Evolutionary conservation across 805 yeast genomes (phyloP), one percentile per base, ranked within the genome.

Genomic region (Saccharomycopsis malanga): DNA sequence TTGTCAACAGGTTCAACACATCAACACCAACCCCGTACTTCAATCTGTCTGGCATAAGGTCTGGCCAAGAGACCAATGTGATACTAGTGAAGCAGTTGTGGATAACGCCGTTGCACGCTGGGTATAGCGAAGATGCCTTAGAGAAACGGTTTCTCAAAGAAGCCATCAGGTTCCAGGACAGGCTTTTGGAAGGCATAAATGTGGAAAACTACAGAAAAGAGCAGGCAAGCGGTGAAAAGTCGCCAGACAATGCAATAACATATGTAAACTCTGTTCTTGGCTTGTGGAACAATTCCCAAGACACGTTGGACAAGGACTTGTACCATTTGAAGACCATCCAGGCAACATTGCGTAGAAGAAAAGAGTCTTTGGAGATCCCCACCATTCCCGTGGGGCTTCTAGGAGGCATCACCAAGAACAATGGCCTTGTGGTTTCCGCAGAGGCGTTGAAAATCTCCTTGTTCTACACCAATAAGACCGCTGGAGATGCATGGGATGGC

Each of bases 351-450:
- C 20, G 29, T 17, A 12, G 15, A 14, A 21, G 17, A 15, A 35
- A 23, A 10, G 10, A 7, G 59, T 58, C 9, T 46, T 56, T 23
- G 20, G 53, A 42, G 5, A 58, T 59, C 38, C 54, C 45, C n/a
- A 43, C 38, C 40, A 48, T 49, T 4, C 60, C 61, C 1, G 34
- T 60, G 14, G 63, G 60, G 0, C 49, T 70, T 21, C 60, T 72
- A 20, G 58, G 71, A 1, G 74, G 71, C 0, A 58, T 68, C 1
- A 58, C 61, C 24, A 69, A 66, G 52, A 63, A 68, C 4, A 72
- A 73, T 54, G 77, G 79, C 0, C 45, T 70, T 2, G 60, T 71
- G 4, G 62, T 60, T 44, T 62, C 69, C 17, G 76, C 76, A 0
- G 60, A 64, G 12, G 60, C 71, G 0, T 34, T 72, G 4, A 62